Conservation (phyloP, 2,329 filamentous ascomycete genomes). For the Alternaria infectoria region DNA sequence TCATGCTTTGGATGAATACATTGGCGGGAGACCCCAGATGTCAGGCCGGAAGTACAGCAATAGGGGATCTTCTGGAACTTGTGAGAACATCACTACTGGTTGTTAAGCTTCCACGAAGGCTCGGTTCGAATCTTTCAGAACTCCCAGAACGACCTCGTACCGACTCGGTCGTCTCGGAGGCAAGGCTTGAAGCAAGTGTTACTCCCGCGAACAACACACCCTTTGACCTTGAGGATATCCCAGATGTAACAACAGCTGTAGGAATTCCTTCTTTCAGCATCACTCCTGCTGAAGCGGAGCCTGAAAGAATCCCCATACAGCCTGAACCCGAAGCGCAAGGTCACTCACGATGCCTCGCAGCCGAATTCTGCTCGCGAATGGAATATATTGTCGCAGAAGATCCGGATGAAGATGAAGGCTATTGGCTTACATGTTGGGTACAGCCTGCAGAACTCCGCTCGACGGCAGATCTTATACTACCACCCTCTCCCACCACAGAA, state of each 20-base stretch:
- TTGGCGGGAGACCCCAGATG: constrained; percentile 5
- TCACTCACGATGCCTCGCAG: too few relatives aligned
- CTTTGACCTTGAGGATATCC: too few relatives aligned
- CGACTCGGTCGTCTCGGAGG: not conserved
- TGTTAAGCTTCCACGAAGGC: constrained; percentile 2
- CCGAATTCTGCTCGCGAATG: not conserved
- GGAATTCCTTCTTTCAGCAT: not conserved
- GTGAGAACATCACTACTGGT: constrained; percentile 7
- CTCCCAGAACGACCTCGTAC: not conserved
- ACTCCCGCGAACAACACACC: not conserved
- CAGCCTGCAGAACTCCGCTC: too few relatives aligned
- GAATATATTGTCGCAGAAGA: not conserved
- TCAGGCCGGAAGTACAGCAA: not conserved
- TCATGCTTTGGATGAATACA: constrained; percentile 1
- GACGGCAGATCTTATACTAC: too few relatives aligned
- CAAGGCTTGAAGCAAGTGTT: not conserved
- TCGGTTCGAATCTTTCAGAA: not conserved
- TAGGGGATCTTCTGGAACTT: constrained; percentile 11
- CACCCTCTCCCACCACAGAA: not conserved
- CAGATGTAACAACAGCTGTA: not conserved
- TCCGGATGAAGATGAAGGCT: not conserved
- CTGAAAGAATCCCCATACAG: not conserved
- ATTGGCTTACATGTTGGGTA: not conserved
- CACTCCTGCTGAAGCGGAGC: not conserved
- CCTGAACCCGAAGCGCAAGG: not conserved